Evolutionary conservation across 306 rosid genomes (phyloP).

Genomic region (apple (Malus domestica)): DNA sequence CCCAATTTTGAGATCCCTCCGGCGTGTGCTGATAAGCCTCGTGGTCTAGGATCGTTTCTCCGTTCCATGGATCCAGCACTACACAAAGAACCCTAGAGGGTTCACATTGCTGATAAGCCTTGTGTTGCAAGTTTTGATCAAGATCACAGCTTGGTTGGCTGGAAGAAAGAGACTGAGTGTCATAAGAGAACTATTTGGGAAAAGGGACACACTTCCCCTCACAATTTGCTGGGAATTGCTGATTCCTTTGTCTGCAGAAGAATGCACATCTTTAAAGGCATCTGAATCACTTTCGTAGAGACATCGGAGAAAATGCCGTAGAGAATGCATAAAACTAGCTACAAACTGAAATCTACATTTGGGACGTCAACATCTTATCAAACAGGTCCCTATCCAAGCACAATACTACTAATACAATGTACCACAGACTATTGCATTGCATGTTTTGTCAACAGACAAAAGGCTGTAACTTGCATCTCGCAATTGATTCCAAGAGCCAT

Average conservation of each 20-base stretch:
- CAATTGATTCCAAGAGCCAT: conserved; percentile 84
- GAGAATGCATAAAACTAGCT: neutral
- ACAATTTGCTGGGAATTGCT: conserved; percentile 53
- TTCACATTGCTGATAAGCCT: conserved; percentile 72
- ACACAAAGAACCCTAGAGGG: conserved; percentile 75
- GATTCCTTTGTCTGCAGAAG: conserved; percentile 30
- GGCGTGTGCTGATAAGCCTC: conserved; percentile 51
- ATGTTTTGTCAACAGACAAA: conserved; percentile 35
- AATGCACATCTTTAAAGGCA: too few relatives aligned
- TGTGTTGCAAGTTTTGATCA: conserved; percentile 34
- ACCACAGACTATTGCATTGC: neutral
- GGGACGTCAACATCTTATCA: neutral
- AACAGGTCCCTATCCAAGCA: neutral
- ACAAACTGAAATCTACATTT: neutral
- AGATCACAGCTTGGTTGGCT: conserved; percentile 39
- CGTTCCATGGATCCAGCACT: conserved; percentile 39
- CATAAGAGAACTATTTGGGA: conserved; percentile 26
- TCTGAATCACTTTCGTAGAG: neutral
- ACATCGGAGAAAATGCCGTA: neutral
- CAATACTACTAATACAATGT: neutral
- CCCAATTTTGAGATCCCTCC: conserved; percentile 59
- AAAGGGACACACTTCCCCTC: conserved; percentile 41
- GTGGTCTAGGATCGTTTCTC: conserved; percentile 49
- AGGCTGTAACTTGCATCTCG: conserved; percentile 59
- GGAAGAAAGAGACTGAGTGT: conserved; percentile 53